Percentiles rank a stretch among this genome's conserved stretches.
These are phyloP conservation scores for Calonectria pseudoturangicola DNA, from an alignment of 2,329 filamentous ascomycete species.

Conservation along the genomic window DNA sequence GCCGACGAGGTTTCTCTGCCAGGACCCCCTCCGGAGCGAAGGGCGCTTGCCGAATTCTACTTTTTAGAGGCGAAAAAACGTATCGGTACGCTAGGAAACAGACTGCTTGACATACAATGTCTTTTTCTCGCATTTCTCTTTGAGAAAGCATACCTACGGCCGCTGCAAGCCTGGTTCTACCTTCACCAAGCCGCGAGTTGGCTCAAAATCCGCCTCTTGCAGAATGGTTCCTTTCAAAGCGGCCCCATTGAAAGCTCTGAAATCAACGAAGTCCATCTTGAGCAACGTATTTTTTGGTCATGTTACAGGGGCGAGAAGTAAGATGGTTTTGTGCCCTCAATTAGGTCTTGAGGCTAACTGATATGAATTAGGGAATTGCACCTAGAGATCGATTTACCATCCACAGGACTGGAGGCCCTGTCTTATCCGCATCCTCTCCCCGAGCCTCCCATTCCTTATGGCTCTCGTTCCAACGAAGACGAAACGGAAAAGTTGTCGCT, in stretches of 20 bases:
- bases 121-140: slow-evolving; percentile 45
- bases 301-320: background rate
- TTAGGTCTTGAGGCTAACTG: background rate
- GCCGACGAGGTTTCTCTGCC: background rate
- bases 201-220: background rate
- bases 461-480: background rate
- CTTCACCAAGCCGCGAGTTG: background rate
- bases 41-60: slow-evolving; percentile 44
- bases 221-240: background rate
- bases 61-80: slow-evolving; percentile 50
- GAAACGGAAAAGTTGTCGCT: background rate
- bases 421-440: background rate
- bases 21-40: background rate
- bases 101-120: slow-evolving; percentile 52
- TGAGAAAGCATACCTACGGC: background rate
- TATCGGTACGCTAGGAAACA: slow-evolving; percentile 47
- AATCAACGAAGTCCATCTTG: background rate
- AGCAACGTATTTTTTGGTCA: background rate
- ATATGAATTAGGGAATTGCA: background rate
- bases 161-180: slow-evolving; percentile 1
- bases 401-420: background rate
- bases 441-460: background rate
- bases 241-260: background rate
- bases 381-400: background rate
- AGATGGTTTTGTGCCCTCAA: background rate